Evolutionary conservation across 2,329 filamentous ascomycete species (phyloP).

Genomic region (Colletotrichum coccodes): DNA sequence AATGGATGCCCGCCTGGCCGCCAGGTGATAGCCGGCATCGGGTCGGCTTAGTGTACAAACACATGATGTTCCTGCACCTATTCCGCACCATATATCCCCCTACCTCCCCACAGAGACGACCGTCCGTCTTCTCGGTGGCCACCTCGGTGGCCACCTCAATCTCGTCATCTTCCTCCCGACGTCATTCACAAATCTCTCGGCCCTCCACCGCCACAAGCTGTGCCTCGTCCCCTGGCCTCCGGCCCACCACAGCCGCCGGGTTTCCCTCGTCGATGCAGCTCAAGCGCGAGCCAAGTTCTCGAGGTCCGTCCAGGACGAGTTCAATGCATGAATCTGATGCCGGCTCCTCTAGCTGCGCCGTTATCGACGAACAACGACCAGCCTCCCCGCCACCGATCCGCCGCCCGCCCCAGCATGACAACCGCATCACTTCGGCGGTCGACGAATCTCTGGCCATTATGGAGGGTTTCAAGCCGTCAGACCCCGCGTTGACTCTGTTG

Average conservation of each 20-base stretch:
- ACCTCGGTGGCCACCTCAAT: constrained; percentile 32
- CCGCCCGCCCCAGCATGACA: constrained; percentile 59
- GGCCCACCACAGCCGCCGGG: constrained; percentile 29
- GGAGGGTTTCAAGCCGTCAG: constrained; percentile 64
- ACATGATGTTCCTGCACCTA: constrained; percentile 74
- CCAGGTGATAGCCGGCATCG: constrained; percentile 65
- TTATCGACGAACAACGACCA: constrained; percentile 23
- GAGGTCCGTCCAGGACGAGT: constrained; percentile 49
- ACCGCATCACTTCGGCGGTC: constrained; percentile 63
- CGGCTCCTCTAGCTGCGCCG: constrained; percentile 20
- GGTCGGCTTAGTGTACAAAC: constrained; percentile 69
- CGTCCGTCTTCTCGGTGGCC: constrained; percentile 34
- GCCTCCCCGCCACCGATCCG: constrained; percentile 58
- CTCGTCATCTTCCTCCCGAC: constrained; percentile 30
- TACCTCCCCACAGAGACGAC: constrained; percentile 15
- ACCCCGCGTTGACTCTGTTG: constrained; percentile 68
- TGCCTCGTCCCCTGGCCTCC: constrained; percentile 45
- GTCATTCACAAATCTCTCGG: constrained; percentile 33
- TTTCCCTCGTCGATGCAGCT: constrained; percentile 38
- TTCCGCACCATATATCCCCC: constrained; percentile 71
- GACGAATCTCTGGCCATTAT: constrained; percentile 66
- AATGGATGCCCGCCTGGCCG: constrained; percentile 76
- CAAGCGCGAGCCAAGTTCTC: constrained; percentile 43
- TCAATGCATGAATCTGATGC: constrained; percentile 49
- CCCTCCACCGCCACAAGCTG: constrained; percentile 41